phyloP scores from a whole-genome alignment of 1,284 basidiomycete genomes.

The Somion occarium region DNA sequence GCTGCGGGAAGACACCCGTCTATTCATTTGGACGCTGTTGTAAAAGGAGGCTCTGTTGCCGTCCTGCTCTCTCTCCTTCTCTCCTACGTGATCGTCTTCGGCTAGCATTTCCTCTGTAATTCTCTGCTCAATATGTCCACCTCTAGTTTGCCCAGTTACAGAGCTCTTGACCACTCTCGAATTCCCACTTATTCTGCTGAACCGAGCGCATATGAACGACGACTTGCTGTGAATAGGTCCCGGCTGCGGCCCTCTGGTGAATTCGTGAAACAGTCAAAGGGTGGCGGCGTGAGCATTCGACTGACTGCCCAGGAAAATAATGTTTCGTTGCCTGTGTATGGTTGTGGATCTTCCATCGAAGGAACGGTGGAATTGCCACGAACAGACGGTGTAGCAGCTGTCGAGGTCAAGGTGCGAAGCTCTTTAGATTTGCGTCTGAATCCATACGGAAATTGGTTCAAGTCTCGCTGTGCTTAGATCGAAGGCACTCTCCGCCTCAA shows the following conservation, averaged over 20 bases:
- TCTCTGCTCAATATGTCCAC: constrained; percentile 26
- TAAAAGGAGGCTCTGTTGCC: not conserved
- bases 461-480: constrained; percentile 34
- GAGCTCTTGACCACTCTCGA: constrained; percentile 17
- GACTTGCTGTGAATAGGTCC: constrained; percentile 39
- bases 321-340: constrained; percentile 51
- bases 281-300: constrained; percentile 45
- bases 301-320: constrained; percentile 49
- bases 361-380: constrained; percentile 55
- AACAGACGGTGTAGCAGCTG: constrained; percentile 48
- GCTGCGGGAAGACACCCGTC: constrained; percentile 8
- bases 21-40: constrained; percentile 4
- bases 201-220: constrained; percentile 50
- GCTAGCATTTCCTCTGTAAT: not conserved
- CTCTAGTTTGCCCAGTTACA: constrained; percentile 29
- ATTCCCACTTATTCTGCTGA: constrained; percentile 35
- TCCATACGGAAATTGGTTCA: constrained; percentile 8
- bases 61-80: not conserved
- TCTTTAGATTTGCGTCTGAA: not conserved
- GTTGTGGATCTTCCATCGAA: constrained; percentile 44
- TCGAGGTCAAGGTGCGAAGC: constrained; percentile 55
- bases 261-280: constrained; percentile 59
- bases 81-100: not conserved
- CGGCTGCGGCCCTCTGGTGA: constrained; percentile 33
- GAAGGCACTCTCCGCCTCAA: constrained; percentile 55